A percentile compares a stretch with the other conserved stretches of the same genome.
phyloP scores from a whole-genome alignment of 164 flowering plant genomes.

The Platanus orientalis region DNA sequence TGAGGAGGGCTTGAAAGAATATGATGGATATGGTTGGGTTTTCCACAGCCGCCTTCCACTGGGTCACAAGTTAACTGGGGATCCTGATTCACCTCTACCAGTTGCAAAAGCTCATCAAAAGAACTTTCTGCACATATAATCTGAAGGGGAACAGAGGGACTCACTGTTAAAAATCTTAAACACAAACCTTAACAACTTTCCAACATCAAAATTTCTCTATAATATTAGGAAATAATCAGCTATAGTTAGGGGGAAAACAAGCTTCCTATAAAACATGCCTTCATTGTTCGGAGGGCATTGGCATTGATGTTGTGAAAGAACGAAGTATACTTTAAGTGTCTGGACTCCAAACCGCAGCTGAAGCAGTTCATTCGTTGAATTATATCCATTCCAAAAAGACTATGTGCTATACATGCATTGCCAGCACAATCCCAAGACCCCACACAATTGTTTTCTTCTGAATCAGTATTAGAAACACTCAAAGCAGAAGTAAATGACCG shows the following conservation, averaged over 20 bases:
- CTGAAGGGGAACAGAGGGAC: constrained; percentile 32
- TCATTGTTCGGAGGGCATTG: constrained; percentile 52
- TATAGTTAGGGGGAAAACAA: neutral
- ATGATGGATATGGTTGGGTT: constrained; percentile 78
- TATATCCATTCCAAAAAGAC: constrained; percentile 54
- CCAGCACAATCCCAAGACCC: constrained; percentile 84
- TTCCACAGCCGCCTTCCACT: constrained; percentile 89
- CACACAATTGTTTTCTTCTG: constrained; percentile 46
- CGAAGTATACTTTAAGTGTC: constrained; percentile 83
- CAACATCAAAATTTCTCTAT: neutral
- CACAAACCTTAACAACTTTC: neutral
- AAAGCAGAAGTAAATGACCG: constrained; percentile 46
- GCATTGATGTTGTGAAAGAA: constrained; percentile 83
- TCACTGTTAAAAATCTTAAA: neutral
- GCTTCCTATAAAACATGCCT: constrained; percentile 24
- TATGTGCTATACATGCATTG: constrained; percentile 46
- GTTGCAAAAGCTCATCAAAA: constrained; percentile 77
- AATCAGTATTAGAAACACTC: constrained; percentile 46
- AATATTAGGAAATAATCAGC: too few species aligned
- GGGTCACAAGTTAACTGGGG: constrained; percentile 90
- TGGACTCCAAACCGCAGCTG: constrained; percentile 76
- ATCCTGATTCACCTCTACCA: constrained; percentile 92
- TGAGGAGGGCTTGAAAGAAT: constrained; percentile 73
- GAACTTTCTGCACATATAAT: constrained; percentile 61
- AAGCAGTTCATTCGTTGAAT: constrained; percentile 75